phyloP scores from a whole-genome alignment of 257 asterid species.

The Scutellaria galericulata region DNA sequence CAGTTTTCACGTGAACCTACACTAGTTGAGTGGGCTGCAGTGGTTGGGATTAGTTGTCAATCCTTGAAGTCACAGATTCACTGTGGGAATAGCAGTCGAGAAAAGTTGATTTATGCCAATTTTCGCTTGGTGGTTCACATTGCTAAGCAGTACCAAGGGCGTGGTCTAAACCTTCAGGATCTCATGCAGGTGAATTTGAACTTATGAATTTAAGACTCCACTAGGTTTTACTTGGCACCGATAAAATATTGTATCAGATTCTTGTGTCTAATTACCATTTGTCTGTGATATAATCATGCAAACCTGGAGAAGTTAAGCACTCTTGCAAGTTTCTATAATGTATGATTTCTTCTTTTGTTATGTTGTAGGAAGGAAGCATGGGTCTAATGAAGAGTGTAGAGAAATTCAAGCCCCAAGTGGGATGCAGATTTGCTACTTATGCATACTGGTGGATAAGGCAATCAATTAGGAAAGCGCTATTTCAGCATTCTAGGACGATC shows the following conservation, averaged over 20 bases:
- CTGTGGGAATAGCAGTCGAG: conserved; percentile 69
- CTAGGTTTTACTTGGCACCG: conserved; percentile 22
- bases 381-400: conserved; percentile 95
- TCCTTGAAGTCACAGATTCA: conserved; percentile 62
- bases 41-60: conserved; percentile 63
- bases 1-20: conserved; percentile 83
- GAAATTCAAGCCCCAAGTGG: conserved; percentile 84
- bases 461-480: conserved; percentile 74
- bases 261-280: conserved; percentile 12
- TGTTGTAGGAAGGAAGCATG: conserved; percentile 86
- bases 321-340: conserved; percentile 7
- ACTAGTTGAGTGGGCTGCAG: conserved; percentile 81
- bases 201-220: conserved; percentile 29
- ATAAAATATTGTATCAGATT: background rate
- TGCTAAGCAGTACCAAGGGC: conserved; percentile 89
- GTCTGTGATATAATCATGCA: conserved; percentile 20
- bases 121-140: conserved; percentile 89
- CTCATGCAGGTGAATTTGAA: conserved; percentile 71
- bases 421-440: conserved; percentile 90
- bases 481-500: conserved; percentile 87
- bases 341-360: conserved; percentile 11
- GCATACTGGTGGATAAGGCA: conserved; percentile 99
- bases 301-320: background rate
- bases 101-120: conserved; percentile 83
- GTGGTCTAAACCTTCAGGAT: conserved; percentile 86